These are phyloP conservation scores for Euphrasia arctica DNA, from an alignment of 305 asterid genomes.

Conservation along the genomic window DNA sequence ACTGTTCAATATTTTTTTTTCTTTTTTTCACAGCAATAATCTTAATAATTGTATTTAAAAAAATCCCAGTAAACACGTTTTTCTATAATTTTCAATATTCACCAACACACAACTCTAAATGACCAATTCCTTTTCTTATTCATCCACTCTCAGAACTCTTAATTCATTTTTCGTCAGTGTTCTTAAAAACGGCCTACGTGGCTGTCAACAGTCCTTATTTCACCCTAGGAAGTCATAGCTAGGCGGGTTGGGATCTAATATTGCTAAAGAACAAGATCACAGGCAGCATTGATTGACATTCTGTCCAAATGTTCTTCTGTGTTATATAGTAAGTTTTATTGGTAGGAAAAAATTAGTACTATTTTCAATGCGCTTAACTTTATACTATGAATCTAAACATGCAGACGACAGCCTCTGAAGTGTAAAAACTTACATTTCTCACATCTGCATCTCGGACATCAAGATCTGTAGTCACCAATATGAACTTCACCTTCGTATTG, in stretches of 20 bases:
- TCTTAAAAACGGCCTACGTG: no score
- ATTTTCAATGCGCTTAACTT: not conserved
- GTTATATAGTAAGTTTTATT: not conserved
- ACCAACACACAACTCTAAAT: no score
- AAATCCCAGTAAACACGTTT: not conserved
- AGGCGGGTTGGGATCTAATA: not conserved
- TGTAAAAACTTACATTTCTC: conserved; percentile 65
- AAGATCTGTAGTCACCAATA: conserved; percentile 89
- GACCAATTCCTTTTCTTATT: no score
- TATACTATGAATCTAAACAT: not conserved
- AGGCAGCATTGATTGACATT: not conserved
- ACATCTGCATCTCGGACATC: conserved; percentile 94
- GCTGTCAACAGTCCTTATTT: not conserved
- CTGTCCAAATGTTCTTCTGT: not conserved
- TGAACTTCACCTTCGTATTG: conserved; percentile 95
- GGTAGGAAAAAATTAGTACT: conserved; percentile 2
- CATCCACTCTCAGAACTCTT: no score
- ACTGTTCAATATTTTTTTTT: not conserved
- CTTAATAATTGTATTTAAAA: not conserved
- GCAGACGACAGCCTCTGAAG: not conserved
- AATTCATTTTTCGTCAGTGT: no score
- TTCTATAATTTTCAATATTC: no score
- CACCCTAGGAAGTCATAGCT: not conserved
- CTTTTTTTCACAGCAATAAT: not conserved
- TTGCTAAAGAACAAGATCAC: no score